Evolutionary conservation across 2,329 filamentous ascomycete genomes (phyloP).

Genomic region (Domatiomyces catenatus): DNA sequence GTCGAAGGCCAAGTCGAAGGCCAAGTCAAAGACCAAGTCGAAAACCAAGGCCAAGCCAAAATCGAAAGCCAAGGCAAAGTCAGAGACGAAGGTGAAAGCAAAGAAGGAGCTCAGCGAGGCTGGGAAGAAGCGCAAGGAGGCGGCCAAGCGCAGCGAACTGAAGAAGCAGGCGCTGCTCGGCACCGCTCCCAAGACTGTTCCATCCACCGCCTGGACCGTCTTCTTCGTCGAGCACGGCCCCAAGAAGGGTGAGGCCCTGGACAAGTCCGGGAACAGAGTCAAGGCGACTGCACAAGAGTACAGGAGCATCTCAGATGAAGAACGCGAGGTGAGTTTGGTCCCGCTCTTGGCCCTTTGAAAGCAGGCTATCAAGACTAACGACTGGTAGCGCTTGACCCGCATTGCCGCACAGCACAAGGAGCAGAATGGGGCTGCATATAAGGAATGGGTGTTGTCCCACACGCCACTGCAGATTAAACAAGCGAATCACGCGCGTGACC

Average conservation of each 20-base stretch:
- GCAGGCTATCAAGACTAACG: conserved; percentile 1
- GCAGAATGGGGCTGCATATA: conserved; percentile 30
- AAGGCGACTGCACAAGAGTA: conserved; percentile 18
- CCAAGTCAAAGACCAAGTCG: conserved; percentile 18
- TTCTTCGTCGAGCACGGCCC: conserved; percentile 4
- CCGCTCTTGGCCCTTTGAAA: not conserved
- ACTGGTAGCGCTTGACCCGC: conserved; percentile 38
- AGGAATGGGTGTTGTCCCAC: conserved; percentile 40
- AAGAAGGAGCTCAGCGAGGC: conserved; percentile 10
- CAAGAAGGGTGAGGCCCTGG: not conserved
- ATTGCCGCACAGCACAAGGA: conserved; percentile 33
- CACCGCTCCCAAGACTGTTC: conserved; percentile 23
- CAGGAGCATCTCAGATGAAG: conserved; percentile 20
- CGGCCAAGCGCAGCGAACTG: not conserved
- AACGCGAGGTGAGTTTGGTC: conserved; percentile 23
- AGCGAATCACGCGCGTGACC: conserved; percentile 43
- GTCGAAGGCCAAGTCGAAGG: conserved; percentile 8
- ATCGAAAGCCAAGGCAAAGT: conserved; percentile 17
- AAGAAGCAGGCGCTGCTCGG: conserved; percentile 7
- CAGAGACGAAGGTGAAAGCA: conserved; percentile 16
- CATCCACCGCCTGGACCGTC: conserved; percentile 17
- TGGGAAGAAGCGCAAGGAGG: conserved; percentile 6
- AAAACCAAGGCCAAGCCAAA: conserved; percentile 18
- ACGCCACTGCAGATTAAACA: conserved; percentile 41
- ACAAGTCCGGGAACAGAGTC: not conserved